Base-by-base conservation (phyloP, 2,329 filamentous ascomycete genomes). In the Waltergamsia citrina region DNA sequence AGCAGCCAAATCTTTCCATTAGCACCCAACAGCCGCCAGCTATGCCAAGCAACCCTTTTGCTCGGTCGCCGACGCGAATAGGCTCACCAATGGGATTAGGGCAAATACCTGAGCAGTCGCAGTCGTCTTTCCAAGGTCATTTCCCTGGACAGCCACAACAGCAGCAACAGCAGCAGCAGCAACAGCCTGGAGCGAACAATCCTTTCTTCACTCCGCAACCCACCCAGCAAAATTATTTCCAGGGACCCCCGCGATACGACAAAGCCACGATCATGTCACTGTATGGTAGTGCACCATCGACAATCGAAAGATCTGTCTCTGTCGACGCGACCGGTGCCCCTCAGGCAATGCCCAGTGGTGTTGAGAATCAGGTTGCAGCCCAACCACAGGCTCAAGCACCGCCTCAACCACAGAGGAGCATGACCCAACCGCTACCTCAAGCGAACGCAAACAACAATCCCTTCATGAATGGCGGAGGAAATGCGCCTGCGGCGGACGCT, bases 221-320 rank as follows among this genome's bases (percentile, higher is more conserved):
- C n/a, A 46, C 49, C 15, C 53, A 50, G 17, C 57, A 60, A 32
- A 57, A 48, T 21, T 50, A 52, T 35, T 56, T 55, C 20, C 60
- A 63, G 33, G n/a, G n/a, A n/a, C 61, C 65, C 12, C 61, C 62
- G 27, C 63, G 71, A 21, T 68, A 78, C 20, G 76, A 86, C 47
- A 88, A 83, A 42, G 74, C 73, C 4, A 80, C 80, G 5, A 90
- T 92, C 38, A 65, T 90, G 53, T 80, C 84, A 6, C 57, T 92
- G 9, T 90, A 85, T 56, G 74, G 70, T 48, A 78, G 74, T 49
- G 71, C 78, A 25, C 66, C 72, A 7, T 54, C 67, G 22, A 59
- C 65, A 2, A 64, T 69, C 4, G 56, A 62, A 20, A 50, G 59
- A 19, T 42, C 57, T 14, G 40, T 41, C 18, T 47, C 57, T 8